Base-by-base conservation (phyloP, 352 stramenopile genomes). In the Globisporangium nodosum region DNA sequence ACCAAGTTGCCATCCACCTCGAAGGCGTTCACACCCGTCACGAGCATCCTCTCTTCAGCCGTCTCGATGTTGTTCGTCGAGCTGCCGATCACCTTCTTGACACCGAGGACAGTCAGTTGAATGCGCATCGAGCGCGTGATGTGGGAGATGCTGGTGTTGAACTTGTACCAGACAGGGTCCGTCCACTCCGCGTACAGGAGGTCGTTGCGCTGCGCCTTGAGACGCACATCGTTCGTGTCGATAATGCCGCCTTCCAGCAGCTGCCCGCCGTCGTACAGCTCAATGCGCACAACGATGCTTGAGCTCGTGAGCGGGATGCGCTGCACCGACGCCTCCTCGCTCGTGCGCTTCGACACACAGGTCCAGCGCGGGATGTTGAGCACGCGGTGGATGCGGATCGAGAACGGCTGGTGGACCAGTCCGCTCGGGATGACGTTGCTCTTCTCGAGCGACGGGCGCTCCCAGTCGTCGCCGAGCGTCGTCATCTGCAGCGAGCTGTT, bases 311-410 rank as follows among this genome's bases (percentile, higher is more conserved):
- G 65, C 3, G 75, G 74, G 8, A 81, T 60, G 15, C 60, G 63
- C 8, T 73, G 76, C 12, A 91, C 46, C 1, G 72, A 64, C 0
- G 82, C 73, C 58, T 90, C 82, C 64, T 94, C 80, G 57, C 75
- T 88, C 0, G 81, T 81, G 18, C 82, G 73, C 54, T 89, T 90
- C 7, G 70, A 65, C 15, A 82, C 60, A 54, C 75, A 88, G 4
- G 84, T 94, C 11, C 65, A 75, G 7, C 85, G 82, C 33, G 82
- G 82, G 56, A 94, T 94, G 61, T 94, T 94, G 24, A 94, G 56
- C 12, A 94, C 78, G 3, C 85, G 85, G n/a, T 74, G 70, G 64
- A 94, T 79, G 51, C 78, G 78, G 35, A 94, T 75, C 18, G 70
- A 61, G 46, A 90, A 89, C 6, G 81, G 82, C 55, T 92, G 65